Base-by-base conservation (phyloP, 1,284 basidiomycete genomes). In the Trametes hirsuta region DNA sequence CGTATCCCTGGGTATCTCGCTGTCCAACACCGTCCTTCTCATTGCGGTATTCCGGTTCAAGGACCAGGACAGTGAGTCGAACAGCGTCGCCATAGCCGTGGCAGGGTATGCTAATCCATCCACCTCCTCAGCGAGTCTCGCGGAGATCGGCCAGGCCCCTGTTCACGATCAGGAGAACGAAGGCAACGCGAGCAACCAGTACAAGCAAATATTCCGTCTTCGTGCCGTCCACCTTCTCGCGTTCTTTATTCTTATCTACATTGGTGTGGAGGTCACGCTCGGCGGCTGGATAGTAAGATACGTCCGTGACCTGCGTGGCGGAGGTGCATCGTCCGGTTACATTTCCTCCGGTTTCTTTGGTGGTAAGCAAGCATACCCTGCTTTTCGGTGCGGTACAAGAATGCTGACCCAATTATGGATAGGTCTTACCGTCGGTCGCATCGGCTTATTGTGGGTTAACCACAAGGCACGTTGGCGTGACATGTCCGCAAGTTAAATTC, bases 221-320 rank as follows among this genome's bases (percentile, higher is more conserved):
- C 73, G 73, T 18, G 65, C 71, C 2, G 71, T 82, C 3, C 80
- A 82, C 61, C 62, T 79, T 4, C 64, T 83, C 24, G 80, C 81
- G 0, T 66, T 78, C 51, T 82, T 81, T 69, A 75, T 76, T 34
- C 66, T 82, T 22, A 73, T 80, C 18, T 82, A 82, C 52, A 79
- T 81, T 24, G 81, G 81, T 4, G 72, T 78, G 0, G 81, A 83
- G 58, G 79, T 81, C 34, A 81, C 81, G 1, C 70, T 82, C 15
- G 79, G 80, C 64, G 80, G 81, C 0, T 83, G 82, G 82, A 83
- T 79, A 42, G 83, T 84, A 14, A 83, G 80, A 1, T 84, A 78
- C 60, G 71, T 84, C 22, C 77, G 77, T 6, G 61, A 77, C 4
- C 71, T 76, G 9, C 76, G 82, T 8, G 73, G 72, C 0, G 83